Percentiles rank a stretch among this genome's conserved stretches.
Conservation (phyloP, 495 filamentous ascomycete species). For the Pseudoneurospora amorphoporcata region DNA sequence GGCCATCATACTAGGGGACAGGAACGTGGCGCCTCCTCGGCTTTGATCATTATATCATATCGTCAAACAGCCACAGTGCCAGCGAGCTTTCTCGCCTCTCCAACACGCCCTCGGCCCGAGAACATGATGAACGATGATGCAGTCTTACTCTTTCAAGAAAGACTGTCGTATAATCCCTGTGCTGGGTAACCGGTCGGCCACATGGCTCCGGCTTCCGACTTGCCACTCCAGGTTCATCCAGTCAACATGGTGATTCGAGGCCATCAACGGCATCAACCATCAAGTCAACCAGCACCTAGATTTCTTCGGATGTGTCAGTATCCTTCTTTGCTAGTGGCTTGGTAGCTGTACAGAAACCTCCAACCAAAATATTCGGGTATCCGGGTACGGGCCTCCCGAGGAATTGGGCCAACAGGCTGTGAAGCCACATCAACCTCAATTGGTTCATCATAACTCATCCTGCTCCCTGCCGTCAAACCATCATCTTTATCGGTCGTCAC, state of each 20-base stretch:
- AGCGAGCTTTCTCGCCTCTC: neutral
- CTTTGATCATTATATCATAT: too few species aligned
- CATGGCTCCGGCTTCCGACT: too few species aligned
- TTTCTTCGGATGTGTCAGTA: too few species aligned
- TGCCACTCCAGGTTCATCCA: too few species aligned
- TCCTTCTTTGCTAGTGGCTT: too few species aligned
- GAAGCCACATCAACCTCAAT: neutral
- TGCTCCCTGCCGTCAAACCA: neutral
- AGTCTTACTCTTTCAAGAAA: too few species aligned
- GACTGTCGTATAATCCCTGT: too few species aligned
- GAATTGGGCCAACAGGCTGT: neutral
- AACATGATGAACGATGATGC: too few species aligned
- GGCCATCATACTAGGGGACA: too few species aligned
- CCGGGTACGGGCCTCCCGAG: neutral
- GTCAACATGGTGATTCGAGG: neutral
- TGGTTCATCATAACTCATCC: neutral
- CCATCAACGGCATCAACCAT: neutral
- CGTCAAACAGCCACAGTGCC: neutral
- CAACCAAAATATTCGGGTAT: neutral
- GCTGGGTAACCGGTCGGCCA: too few species aligned
- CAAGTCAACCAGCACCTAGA: neutral
- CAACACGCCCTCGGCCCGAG: neutral
- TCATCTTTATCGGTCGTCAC: too few species aligned
- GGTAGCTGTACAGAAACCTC: neutral
- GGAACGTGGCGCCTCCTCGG: neutral